These are phyloP conservation scores for Russula emetica DNA, from an alignment of 768 basidiomycete species.

Conservation along the genomic window DNA sequence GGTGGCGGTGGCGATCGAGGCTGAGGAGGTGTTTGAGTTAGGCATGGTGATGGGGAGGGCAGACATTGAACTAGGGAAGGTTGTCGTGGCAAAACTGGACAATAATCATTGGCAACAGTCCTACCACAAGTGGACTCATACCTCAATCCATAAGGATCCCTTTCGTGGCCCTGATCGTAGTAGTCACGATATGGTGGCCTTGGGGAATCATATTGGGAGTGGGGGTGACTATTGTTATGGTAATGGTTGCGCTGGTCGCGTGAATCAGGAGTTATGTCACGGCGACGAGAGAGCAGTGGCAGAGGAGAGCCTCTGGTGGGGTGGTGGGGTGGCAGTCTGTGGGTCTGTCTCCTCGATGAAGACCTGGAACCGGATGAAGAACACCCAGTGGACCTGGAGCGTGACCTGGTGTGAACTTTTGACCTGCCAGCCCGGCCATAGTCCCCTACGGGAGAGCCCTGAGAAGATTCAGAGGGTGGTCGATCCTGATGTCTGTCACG, in stretches of 20 bases:
- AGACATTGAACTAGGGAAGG: slow-evolving; percentile 20
- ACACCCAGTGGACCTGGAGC: slow-evolving; percentile 14
- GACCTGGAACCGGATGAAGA: slow-evolving; percentile 24
- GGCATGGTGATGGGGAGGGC: slow-evolving; percentile 27
- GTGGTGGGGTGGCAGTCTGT: slow-evolving; percentile 22
- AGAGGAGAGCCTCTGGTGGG: slow-evolving; percentile 17
- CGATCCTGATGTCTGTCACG: too few species aligned
- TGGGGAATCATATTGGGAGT: slow-evolving; percentile 16
- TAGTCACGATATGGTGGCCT: slow-evolving; percentile 13
- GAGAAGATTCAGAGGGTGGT: too few species aligned
- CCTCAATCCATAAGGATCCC: too few species aligned
- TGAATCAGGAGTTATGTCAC: slow-evolving; percentile 17
- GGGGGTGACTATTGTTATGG: slow-evolving; percentile 2
- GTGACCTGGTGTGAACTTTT: slow-evolving; percentile 10
- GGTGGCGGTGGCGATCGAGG: slow-evolving; percentile 29
- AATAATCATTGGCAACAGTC: slow-evolving; percentile 22
- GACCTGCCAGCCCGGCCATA: too few species aligned
- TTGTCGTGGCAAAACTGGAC: slow-evolving; percentile 29
- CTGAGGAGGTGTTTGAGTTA: slow-evolving; percentile 22
- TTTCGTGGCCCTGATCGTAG: slow-evolving; percentile 20
- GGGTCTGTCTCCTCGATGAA: slow-evolving; percentile 20
- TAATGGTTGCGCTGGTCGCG: slow-evolving; percentile 11
- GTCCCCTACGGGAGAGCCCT: too few species aligned
- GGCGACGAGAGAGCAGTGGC: slow-evolving; percentile 16
- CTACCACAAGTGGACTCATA: slow-evolving; percentile 15